Conservation (phyloP, 2,329 filamentous ascomycete species). For the Pyricularia sp. region DNA sequence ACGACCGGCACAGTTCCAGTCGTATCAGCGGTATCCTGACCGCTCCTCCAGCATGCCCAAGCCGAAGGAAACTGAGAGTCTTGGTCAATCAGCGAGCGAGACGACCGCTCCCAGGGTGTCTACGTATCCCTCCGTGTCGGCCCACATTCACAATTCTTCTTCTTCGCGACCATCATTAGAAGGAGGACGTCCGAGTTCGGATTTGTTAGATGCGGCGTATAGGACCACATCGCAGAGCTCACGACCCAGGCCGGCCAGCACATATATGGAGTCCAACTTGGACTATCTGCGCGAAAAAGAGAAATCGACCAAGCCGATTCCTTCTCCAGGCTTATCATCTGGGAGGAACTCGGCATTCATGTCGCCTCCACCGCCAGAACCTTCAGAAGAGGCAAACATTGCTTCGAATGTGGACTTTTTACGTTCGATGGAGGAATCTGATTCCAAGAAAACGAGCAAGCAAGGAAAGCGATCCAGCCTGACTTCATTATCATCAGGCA, state of each 20-base stretch:
- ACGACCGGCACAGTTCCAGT: constrained; percentile 18
- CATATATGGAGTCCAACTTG: constrained; percentile 69
- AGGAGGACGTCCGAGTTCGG: constrained; percentile 49
- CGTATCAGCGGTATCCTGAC: constrained; percentile 26
- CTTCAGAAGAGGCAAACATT: constrained; percentile 51
- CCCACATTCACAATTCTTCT: constrained; percentile 27
- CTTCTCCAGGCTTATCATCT: constrained; percentile 21
- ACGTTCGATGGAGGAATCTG: constrained; percentile 53
- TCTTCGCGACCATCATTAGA: constrained; percentile 59
- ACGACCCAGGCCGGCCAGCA: constrained; percentile 63
- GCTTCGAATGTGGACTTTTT: constrained; percentile 74
- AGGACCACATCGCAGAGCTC: constrained; percentile 26
- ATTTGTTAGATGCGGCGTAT: constrained; percentile 46
- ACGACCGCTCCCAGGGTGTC: constrained; percentile 11
- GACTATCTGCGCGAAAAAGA: constrained; percentile 75
- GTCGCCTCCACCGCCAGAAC: constrained; percentile 28
- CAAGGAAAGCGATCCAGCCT: constrained; percentile 63
- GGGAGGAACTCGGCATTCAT: constrained; percentile 22
- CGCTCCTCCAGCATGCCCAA: constrained; percentile 26
- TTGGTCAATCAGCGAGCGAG: constrained; percentile 12
- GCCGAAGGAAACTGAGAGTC: constrained; percentile 14
- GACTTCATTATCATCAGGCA: constrained; percentile 50
- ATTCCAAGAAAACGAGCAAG: constrained; percentile 38
- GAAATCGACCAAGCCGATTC: constrained; percentile 29
- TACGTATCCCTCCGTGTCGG: constrained; percentile 15